A percentile compares a stretch with the other conserved stretches of the same genome.
Conservation (phyloP, 352 stramenopile species). For the Phytopythium montanum region DNA sequence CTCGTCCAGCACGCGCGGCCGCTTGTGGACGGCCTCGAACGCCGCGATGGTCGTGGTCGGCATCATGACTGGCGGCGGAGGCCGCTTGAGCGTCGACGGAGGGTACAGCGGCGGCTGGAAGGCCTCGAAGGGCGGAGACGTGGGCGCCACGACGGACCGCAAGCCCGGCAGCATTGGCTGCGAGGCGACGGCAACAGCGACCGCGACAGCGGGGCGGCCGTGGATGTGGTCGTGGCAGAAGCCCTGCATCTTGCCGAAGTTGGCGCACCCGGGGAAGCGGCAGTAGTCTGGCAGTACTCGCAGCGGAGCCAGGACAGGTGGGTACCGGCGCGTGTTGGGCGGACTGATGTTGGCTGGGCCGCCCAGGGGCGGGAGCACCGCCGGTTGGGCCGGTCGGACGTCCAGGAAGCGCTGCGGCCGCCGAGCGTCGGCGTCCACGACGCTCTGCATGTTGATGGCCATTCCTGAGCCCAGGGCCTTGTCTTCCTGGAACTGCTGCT, state of each 20-base stretch:
- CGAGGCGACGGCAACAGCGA: neutral
- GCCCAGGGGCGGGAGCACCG: slow-evolving; percentile 26
- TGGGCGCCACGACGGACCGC: slow-evolving; percentile 17
- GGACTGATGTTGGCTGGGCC: slow-evolving; percentile 44
- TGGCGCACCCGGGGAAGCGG: slow-evolving; percentile 43
- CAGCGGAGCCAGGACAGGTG: slow-evolving; percentile 33
- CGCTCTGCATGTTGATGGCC: slow-evolving; percentile 9
- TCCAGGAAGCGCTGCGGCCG: neutral
- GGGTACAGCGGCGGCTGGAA: neutral
- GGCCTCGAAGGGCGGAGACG: slow-evolving; percentile 15
- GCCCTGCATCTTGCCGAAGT: slow-evolving; percentile 67
- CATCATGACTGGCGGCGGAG: slow-evolving; percentile 6
- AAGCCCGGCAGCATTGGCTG: slow-evolving; percentile 24
- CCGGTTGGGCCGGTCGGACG: neutral
- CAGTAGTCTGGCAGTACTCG: slow-evolving; percentile 39
- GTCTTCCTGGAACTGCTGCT: neutral
- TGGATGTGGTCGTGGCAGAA: slow-evolving; percentile 64
- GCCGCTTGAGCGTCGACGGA: slow-evolving; percentile 3
- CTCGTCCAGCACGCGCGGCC: slow-evolving; percentile 16
- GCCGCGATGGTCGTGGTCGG: slow-evolving; percentile 14
- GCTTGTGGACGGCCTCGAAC: slow-evolving; percentile 22
- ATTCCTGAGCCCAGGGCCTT: neutral
- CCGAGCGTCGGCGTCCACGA: slow-evolving; percentile 5
- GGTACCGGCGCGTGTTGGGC: slow-evolving; percentile 33
- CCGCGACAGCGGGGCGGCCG: slow-evolving; percentile 18